A percentile compares a stretch with the other conserved stretches of the same genome.
Conservation (phyloP, 495 filamentous ascomycete genomes). For the Podospora bellae-mahoneyi region DNA sequence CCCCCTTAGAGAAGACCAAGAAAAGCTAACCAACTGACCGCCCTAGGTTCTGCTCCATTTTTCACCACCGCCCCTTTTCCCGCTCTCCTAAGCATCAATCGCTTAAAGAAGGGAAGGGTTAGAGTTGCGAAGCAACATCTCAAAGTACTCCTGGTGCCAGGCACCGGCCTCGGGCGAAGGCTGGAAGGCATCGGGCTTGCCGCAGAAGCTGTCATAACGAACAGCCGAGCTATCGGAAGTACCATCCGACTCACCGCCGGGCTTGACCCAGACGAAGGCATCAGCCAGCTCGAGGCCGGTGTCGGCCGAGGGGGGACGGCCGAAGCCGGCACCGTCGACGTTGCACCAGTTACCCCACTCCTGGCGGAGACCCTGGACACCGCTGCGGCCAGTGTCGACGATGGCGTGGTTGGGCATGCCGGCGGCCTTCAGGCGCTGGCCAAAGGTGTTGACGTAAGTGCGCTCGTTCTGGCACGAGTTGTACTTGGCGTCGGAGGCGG, state of each 20-base stretch:
- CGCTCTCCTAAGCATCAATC: not conserved
- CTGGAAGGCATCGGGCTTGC: constrained; percentile 55
- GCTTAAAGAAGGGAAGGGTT: constrained; percentile 50
- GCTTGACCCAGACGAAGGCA: constrained; percentile 83
- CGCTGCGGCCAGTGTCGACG: constrained; percentile 66
- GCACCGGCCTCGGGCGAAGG: constrained; percentile 75
- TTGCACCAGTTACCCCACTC: constrained; percentile 86
- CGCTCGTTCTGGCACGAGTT: constrained; percentile 67
- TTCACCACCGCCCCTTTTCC: not conserved
- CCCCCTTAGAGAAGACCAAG: not conserved
- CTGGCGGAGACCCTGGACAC: constrained; percentile 62
- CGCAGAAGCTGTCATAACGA: constrained; percentile 73
- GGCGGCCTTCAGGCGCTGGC: constrained; percentile 53
- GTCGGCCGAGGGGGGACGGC: constrained; percentile 60
- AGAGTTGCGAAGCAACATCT: constrained; percentile 65
- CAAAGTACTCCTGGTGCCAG: constrained; percentile 80
- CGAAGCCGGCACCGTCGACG: constrained; percentile 70
- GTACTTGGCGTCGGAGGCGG: constrained; percentile 53
- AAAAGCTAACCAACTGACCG: not conserved
- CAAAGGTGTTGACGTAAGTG: constrained; percentile 65
- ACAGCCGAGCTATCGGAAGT: constrained; percentile 59
- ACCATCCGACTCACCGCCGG: constrained; percentile 78
- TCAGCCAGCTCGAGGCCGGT: constrained; percentile 63
- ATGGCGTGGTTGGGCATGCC: constrained; percentile 76
- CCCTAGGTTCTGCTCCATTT: not conserved